Evolutionary conservation across 371 early-diverging fungal species (phyloP).

Genomic region (Lichtheimia hyalospora): DNA sequence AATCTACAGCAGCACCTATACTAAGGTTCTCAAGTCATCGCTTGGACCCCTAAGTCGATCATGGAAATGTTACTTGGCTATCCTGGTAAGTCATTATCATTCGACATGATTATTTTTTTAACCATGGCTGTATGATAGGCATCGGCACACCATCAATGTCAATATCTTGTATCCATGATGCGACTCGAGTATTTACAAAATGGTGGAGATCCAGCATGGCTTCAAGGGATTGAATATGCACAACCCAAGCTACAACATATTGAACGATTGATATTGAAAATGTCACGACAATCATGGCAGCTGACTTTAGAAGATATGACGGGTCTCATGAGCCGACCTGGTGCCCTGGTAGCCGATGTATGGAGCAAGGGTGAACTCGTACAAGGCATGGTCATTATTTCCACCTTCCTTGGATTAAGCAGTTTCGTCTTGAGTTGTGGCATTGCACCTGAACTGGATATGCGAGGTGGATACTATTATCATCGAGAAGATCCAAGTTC

Average conservation of each 20-base stretch:
- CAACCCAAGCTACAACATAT: conserved; percentile 60
- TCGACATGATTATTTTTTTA: no score
- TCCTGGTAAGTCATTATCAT: conserved; percentile 46
- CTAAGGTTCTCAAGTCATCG: conserved; percentile 42
- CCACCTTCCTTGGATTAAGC: conserved; percentile 59
- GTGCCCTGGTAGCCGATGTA: conserved; percentile 30
- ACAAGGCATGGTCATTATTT: conserved; percentile 58
- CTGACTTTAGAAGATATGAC: conserved; percentile 46
- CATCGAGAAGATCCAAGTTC: neutral
- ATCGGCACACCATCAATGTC: conserved; percentile 62
- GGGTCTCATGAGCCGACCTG: conserved; percentile 35
- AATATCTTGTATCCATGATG: conserved; percentile 57
- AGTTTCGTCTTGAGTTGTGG: conserved; percentile 64
- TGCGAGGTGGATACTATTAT: conserved; percentile 54
- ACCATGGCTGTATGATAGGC: conserved; percentile 32
- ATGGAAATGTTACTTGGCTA: conserved; percentile 62
- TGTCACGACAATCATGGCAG: conserved; percentile 69
- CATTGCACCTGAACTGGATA: conserved; percentile 66
- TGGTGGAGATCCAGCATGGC: conserved; percentile 65
- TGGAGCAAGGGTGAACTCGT: conserved; percentile 68
- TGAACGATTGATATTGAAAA: conserved; percentile 39
- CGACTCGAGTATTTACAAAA: conserved; percentile 57
- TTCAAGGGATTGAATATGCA: conserved; percentile 51
- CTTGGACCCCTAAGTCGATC: conserved; percentile 56
- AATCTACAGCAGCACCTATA: conserved; percentile 45